Conservation (phyloP, 208 protist genomes). For the Leishmania arabica region DNA sequence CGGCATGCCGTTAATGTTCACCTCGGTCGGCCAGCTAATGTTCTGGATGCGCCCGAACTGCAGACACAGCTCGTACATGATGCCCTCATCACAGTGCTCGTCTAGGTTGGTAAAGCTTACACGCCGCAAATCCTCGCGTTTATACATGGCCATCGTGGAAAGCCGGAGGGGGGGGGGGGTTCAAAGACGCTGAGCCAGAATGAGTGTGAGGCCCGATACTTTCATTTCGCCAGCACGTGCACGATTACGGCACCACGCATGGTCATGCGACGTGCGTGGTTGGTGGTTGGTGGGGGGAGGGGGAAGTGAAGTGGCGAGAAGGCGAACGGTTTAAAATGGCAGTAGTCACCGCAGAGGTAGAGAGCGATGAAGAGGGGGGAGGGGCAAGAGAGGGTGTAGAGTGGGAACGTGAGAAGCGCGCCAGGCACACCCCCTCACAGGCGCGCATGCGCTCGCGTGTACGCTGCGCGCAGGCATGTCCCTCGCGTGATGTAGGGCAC, state of each 20-base stretch:
- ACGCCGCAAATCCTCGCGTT: conserved; percentile 75
- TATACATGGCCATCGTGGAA: conserved; percentile 62
- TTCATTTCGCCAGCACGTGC: background rate
- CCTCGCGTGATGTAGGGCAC: background rate
- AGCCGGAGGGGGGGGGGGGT: background rate
- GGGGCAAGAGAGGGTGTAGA: background rate
- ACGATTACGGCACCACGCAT: background rate
- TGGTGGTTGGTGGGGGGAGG: too few relatives aligned
- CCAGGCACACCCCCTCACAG: background rate
- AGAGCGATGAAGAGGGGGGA: background rate
- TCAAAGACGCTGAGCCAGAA: background rate
- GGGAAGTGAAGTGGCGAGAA: background rate
- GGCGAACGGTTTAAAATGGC: background rate
- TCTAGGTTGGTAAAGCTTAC: conserved; percentile 77
- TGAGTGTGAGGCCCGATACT: background rate
- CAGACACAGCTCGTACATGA: conserved; percentile 80
- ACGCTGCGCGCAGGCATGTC: background rate
- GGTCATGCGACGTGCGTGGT: background rate
- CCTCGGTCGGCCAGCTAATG: conserved; percentile 64
- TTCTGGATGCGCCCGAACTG: conserved; percentile 82
- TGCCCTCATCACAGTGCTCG: conserved; percentile 76
- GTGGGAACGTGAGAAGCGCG: background rate
- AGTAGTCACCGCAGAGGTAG: background rate
- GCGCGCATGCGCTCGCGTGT: background rate
- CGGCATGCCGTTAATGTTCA: conserved; percentile 46